These are phyloP conservation scores for Pleurozium schreberi DNA, from an alignment of 225 moss, liverwort and hornwort genomes.

Conservation along the genomic window DNA sequence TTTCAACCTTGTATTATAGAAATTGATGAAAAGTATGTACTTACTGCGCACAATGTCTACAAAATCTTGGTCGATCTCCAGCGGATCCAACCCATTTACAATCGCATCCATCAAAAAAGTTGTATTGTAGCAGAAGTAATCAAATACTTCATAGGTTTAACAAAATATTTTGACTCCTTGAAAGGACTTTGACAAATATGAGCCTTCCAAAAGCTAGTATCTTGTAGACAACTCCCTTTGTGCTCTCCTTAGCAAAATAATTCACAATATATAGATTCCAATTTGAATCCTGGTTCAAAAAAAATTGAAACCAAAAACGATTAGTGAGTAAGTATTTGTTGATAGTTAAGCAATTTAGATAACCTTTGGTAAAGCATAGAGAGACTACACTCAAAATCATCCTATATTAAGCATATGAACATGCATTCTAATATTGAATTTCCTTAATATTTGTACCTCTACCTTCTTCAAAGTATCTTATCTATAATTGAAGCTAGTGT, in stretches of 20 bases:
- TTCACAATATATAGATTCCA: too few relatives aligned
- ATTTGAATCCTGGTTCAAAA: not conserved
- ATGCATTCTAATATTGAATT: too few relatives aligned
- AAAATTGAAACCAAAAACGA: not conserved
- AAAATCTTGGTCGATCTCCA: not conserved
- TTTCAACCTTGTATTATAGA: too few relatives aligned
- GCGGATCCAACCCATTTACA: rapidly evolving
- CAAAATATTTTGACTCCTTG: not conserved
- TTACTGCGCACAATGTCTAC: not conserved
- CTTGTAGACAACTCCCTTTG: not conserved
- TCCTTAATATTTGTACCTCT: not conserved
- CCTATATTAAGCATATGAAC: not conserved
- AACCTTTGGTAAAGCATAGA: too few relatives aligned
- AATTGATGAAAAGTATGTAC: not conserved
- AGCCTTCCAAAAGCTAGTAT: not conserved
- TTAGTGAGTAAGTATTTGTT: not conserved
- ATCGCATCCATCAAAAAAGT: rapidly evolving
- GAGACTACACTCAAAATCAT: not conserved
- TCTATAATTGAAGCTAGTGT: not conserved
- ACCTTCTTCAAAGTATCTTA: not conserved
- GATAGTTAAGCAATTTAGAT: not conserved
- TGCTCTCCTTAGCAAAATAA: not conserved
- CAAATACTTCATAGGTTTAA: not conserved
- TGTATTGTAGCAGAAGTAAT: not conserved
- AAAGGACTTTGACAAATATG: not conserved